Percentiles rank a stretch among this genome's conserved stretches.
Conservation (phyloP, 2,329 filamentous ascomycete genomes). For the Lomentospora prolificans region DNA sequence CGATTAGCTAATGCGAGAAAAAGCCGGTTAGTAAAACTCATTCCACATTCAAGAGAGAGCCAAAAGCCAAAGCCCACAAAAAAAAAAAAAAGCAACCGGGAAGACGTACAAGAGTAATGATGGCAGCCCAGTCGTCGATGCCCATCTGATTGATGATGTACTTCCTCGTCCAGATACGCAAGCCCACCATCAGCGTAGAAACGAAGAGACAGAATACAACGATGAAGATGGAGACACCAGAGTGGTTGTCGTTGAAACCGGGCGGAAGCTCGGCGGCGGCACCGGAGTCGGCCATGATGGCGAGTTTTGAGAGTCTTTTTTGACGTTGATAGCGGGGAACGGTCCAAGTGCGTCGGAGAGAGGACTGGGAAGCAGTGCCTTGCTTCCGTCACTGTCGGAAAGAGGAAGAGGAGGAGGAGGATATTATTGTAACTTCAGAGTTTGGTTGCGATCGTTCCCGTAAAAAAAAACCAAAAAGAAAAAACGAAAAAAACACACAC, state of each 20-base stretch:
- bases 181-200: conserved; percentile 12
- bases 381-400: too few species aligned
- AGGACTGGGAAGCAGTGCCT: not conserved
- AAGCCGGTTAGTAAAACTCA: not conserved
- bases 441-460: not conserved
- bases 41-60: not conserved
- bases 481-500: not conserved
- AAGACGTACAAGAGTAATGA: conserved; percentile 16
- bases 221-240: conserved; percentile 11
- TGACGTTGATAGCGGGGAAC: too few species aligned
- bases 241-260: conserved; percentile 8
- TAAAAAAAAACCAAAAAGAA: not conserved
- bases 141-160: conserved; percentile 17
- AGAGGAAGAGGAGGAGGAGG: not conserved
- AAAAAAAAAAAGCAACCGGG: too few species aligned
- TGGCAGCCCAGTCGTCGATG: conserved; percentile 17
- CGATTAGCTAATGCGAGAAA: not conserved
- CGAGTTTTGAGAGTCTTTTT: too few species aligned
- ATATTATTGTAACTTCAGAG: not conserved
- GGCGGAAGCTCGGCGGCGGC: not conserved
- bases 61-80: not conserved
- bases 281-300: not conserved
- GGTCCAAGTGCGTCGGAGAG: too few species aligned
- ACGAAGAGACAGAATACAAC: conserved; percentile 14
- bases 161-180: conserved; percentile 17